phyloP scores from a whole-genome alignment of 2,329 filamentous ascomycete genomes.

The Colletotrichum sp. region DNA sequence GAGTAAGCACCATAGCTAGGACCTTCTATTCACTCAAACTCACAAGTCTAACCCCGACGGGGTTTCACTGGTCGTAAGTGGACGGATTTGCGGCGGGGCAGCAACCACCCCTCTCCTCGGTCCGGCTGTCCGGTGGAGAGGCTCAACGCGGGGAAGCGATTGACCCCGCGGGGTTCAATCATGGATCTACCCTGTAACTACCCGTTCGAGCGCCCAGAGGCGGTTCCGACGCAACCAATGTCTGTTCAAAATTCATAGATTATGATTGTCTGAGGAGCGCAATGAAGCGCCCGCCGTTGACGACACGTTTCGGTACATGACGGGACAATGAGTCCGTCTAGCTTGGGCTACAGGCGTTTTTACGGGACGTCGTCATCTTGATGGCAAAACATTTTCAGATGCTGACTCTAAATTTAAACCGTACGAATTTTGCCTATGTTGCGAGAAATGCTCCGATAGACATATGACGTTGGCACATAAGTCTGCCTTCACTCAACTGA shows the following conservation, averaged over 20 bases:
- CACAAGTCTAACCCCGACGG: neutral
- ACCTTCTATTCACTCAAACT: neutral
- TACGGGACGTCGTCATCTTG: fast-evolving
- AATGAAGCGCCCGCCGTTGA: neutral
- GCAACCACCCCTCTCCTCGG: neutral
- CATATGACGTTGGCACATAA: neutral
- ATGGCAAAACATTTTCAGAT: fast-evolving
- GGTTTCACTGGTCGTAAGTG: neutral
- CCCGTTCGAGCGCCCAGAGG: neutral
- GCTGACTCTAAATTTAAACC: neutral
- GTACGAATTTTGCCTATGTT: neutral
- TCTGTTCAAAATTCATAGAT: neutral
- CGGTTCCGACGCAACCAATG: fast-evolving
- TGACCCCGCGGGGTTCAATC: neutral
- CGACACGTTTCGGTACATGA: neutral
- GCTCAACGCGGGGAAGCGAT: neutral
- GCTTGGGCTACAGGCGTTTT: neutral
- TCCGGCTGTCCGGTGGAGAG: neutral
- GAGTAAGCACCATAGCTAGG: neutral
- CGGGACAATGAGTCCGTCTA: neutral
- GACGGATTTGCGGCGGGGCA: neutral
- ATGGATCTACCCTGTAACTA: neutral
- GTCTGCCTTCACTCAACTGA: neutral
- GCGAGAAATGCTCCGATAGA: neutral
- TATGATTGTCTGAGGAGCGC: neutral